Percentiles rank a stretch among this genome's conserved stretches.
These are phyloP conservation scores for Xylaria sp. DNA, from an alignment of 2,329 filamentous ascomycete species.

Conservation along the genomic window DNA sequence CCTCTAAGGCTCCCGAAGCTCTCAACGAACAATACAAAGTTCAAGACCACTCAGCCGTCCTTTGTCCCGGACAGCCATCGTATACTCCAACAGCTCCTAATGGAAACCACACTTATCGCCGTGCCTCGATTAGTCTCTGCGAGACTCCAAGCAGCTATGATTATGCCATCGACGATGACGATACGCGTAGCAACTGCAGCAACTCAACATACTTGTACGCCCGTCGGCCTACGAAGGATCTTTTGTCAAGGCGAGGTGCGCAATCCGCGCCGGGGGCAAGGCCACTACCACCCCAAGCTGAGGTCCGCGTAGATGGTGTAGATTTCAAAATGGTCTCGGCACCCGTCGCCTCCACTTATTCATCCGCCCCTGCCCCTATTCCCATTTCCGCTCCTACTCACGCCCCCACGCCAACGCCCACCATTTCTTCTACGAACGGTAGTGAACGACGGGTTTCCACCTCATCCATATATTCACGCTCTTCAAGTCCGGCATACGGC, in stretches of 20 bases:
- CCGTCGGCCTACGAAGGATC: background rate
- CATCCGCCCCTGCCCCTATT: background rate
- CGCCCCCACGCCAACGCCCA: background rate
- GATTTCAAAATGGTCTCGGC: slow-evolving; percentile 18
- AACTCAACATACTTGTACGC: slow-evolving; percentile 4
- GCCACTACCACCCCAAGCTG: background rate
- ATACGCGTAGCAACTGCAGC: slow-evolving; percentile 12
- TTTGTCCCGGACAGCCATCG: too few species aligned
- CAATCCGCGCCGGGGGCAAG: slow-evolving; percentile 6
- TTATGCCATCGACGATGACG: background rate
- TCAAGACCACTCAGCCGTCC: too few species aligned
- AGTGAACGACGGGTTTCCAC: background rate
- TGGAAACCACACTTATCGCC: too few species aligned
- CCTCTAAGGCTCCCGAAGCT: background rate
- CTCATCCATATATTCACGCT: background rate
- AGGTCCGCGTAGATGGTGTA: slow-evolving; percentile 7
- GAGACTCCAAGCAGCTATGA: slow-evolving; percentile 1
- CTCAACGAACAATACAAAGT: background rate
- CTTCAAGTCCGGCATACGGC: slow-evolving; percentile 30
- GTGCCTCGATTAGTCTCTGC: slow-evolving; percentile 7
- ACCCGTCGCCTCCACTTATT: background rate
- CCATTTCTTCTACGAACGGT: background rate
- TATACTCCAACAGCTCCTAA: background rate
- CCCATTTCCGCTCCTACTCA: background rate
- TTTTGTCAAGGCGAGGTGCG: background rate